These are phyloP conservation scores for Agastache rugosa DNA, from an alignment of 257 asterid genomes.

Conservation along the genomic window DNA sequence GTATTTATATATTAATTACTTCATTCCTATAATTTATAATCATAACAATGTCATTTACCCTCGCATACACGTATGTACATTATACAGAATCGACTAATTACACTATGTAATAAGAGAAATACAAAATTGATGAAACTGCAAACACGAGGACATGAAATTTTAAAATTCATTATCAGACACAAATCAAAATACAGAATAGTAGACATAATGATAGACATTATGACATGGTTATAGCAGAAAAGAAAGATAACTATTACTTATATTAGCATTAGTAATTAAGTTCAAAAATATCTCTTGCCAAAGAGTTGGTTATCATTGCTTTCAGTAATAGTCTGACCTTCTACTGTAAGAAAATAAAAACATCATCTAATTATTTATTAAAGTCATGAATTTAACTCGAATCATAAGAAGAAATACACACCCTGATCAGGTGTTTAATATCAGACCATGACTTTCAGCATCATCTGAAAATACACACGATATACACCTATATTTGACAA, in stretches of 20 bases:
- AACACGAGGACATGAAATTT: too few species aligned
- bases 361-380: neutral
- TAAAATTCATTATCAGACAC: too few species aligned
- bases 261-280: neutral
- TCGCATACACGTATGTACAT: too few species aligned
- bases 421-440: too few species aligned
- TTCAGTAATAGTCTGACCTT: neutral
- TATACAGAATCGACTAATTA: too few species aligned
- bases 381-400: neutral
- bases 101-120: too few species aligned
- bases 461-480: neutral
- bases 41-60: too few species aligned
- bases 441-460: neutral
- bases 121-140: too few species aligned
- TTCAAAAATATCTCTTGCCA: neutral
- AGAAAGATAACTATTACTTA: constrained; percentile 14
- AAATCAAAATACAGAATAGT: constrained; percentile 3
- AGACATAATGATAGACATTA: too few species aligned
- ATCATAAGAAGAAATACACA: too few species aligned
- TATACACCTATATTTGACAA: neutral
- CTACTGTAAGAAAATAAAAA: neutral
- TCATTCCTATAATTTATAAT: too few species aligned
- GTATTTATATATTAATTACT: too few species aligned
- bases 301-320: neutral
- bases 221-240: constrained; percentile 6